A percentile compares a stretch with the other conserved stretches of the same genome.
Evolutionary conservation across 2,329 filamentous ascomycete genomes (phyloP).

Genomic region (Hymenoscyphus scutula): DNA sequence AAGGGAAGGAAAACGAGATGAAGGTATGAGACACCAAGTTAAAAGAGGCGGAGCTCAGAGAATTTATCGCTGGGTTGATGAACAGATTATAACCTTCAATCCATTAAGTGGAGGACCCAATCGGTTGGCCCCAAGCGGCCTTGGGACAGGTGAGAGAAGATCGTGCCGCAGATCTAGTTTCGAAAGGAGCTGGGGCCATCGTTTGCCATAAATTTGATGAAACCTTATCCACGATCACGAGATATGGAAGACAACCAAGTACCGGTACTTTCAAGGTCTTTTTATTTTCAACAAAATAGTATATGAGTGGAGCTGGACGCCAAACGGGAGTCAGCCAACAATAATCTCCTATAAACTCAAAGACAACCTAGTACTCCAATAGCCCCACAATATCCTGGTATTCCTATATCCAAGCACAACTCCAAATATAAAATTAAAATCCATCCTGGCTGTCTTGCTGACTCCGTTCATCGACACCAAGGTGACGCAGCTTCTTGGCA

Average conservation of each 20-base stretch:
- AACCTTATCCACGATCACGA: not conserved
- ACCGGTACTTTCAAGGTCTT: not conserved
- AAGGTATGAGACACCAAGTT: not conserved
- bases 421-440: slow-evolving; percentile 26
- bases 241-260: not conserved
- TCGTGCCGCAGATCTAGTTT: slow-evolving; percentile 19
- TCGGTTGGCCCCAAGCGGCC: not conserved
- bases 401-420: slow-evolving; percentile 27
- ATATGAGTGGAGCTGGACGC: not conserved
- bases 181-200: slow-evolving; percentile 2
- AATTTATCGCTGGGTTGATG: not conserved
- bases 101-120: not conserved
- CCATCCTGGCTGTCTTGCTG: slow-evolving; percentile 25
- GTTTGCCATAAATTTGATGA: not conserved
- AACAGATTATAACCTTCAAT: not conserved
- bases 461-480: slow-evolving; percentile 28
- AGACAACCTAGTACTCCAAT: slow-evolving; percentile 6
- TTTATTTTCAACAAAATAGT: not conserved
- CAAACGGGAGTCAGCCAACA: not conserved
- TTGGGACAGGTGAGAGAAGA: slow-evolving; percentile 10
- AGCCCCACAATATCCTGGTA: slow-evolving; percentile 27
- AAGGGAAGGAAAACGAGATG: not conserved
- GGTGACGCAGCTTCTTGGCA: slow-evolving; percentile 63
- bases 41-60: not conserved
- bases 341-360: not conserved